Evolutionary conservation across 2,329 filamentous ascomycete species (phyloP).

Genomic region (Calonectria henricotiae): DNA sequence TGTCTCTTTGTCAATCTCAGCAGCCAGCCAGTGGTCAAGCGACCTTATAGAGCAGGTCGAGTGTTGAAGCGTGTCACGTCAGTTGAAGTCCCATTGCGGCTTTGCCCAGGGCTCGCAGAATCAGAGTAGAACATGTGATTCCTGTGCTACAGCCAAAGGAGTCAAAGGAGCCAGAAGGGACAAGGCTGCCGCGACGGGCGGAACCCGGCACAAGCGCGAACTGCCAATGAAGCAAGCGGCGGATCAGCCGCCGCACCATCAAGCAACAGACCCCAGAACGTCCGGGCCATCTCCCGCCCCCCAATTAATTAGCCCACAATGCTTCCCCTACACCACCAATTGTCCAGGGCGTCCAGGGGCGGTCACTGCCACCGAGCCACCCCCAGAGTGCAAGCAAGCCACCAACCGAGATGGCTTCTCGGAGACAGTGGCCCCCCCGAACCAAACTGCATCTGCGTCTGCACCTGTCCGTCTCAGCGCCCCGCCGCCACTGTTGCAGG

Average conservation of each 20-base stretch:
- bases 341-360: not conserved
- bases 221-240: constrained; percentile 23
- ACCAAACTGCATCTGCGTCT: not conserved
- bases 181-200: constrained; percentile 23
- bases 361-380: constrained; percentile 13
- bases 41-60: not conserved
- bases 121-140: not conserved
- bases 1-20: not conserved
- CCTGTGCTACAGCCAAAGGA: not conserved
- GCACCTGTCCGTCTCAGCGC: not conserved
- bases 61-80: constrained; percentile 10
- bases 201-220: constrained; percentile 14
- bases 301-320: constrained; percentile 10
- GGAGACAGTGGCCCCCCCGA: not conserved
- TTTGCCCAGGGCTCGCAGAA: not conserved
- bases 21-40: not conserved
- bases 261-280: constrained; percentile 10
- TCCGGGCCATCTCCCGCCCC: constrained; percentile 12
- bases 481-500: constrained; percentile 17
- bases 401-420: not conserved
- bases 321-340: not conserved
- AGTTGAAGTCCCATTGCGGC: not conserved
- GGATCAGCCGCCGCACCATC: constrained; percentile 27
- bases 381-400: constrained; percentile 9
- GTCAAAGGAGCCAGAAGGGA: not conserved